Evolutionary conservation across 805 yeast genomes (phyloP).

Genomic region (Hanseniaspora thailandica): DNA sequence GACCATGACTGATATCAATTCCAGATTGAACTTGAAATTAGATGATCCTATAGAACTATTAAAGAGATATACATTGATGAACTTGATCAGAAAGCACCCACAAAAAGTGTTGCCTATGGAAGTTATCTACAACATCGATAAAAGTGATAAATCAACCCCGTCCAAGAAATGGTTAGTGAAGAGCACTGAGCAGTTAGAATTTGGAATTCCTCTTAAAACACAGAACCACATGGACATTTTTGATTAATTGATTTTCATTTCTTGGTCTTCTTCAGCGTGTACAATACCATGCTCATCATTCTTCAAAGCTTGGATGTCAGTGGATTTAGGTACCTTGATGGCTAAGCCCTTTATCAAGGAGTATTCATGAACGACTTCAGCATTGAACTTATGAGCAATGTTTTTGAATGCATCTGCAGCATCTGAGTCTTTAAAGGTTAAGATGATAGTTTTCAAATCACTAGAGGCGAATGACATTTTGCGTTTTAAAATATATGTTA

Average conservation of each 20-base stretch:
- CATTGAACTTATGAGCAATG: constrained; percentile 42
- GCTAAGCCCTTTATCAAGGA: constrained; percentile 56
- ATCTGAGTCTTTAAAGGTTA: constrained; percentile 38
- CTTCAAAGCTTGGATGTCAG: constrained; percentile 38
- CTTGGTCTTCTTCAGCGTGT: constrained; percentile 55
- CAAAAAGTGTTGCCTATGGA: constrained; percentile 24
- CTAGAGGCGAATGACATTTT: neutral
- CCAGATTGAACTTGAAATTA: constrained; percentile 21
- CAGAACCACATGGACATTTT: neutral
- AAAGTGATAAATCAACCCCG: constrained; percentile 11
- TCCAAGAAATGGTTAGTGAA: constrained; percentile 9
- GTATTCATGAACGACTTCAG: constrained; percentile 49
- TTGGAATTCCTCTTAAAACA: constrained; percentile 5
- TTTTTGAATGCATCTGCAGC: constrained; percentile 38
- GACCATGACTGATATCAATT: constrained; percentile 37
- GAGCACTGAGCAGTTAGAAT: constrained; percentile 8
- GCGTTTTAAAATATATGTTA: neutral
- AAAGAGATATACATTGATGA: constrained; percentile 19
- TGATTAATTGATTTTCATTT: constrained; percentile 36
- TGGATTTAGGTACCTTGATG: constrained; percentile 41
- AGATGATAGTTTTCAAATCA: constrained; percentile 22
- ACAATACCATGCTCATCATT: constrained; percentile 40
- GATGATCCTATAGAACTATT: constrained; percentile 22
- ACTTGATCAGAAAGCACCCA: constrained; percentile 21
- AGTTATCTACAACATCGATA: constrained; percentile 16